Conservation (phyloP, 2,329 filamentous ascomycete species). For the Venturia oleaginea region DNA sequence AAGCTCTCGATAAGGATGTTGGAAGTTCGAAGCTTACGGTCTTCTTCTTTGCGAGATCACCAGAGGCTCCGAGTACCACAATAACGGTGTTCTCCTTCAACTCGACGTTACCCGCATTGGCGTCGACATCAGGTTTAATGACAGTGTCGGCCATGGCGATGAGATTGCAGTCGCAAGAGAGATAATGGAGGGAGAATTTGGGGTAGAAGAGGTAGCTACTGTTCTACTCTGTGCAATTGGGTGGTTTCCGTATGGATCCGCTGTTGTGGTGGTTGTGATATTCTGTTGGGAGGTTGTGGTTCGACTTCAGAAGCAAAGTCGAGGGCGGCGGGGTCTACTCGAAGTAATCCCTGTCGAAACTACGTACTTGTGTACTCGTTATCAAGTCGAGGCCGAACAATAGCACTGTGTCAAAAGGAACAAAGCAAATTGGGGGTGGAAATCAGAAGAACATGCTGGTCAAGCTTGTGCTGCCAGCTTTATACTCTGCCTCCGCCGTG, state of each 20-base stretch:
- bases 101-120: conserved; percentile 62
- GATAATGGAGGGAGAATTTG: neutral
- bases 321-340: neutral
- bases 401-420: neutral
- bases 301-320: neutral
- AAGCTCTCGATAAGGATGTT: neutral
- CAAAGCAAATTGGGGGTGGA: neutral
- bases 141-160: conserved; percentile 37
- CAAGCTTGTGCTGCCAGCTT: neutral
- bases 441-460: neutral
- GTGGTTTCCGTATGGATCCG: neutral
- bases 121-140: conserved; percentile 37
- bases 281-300: neutral
- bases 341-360: neutral
- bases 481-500: neutral
- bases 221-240: neutral
- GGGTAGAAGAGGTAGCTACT: neutral
- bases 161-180: conserved; percentile 6
- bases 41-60: conserved; percentile 99
- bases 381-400: neutral
- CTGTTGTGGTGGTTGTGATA: neutral
- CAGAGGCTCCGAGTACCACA: conserved; percentile 80
- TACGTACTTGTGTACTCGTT: neutral
- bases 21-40: conserved; percentile 53
- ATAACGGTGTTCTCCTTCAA: conserved; percentile 98